Conservation (phyloP, 1,284 basidiomycete genomes). For the Porogramme epimiltina region DNA sequence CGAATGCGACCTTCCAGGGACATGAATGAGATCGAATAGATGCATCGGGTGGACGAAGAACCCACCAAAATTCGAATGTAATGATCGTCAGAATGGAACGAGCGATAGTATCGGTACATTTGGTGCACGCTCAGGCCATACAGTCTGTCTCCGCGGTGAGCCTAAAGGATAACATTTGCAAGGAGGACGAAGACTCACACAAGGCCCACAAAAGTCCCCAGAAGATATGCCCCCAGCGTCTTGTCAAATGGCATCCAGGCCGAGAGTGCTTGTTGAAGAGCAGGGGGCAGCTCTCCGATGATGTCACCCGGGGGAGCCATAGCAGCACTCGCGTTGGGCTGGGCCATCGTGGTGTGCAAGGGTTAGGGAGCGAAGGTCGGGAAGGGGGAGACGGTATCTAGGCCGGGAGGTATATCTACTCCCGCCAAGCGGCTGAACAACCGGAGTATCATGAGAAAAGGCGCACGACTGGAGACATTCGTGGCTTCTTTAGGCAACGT, state of each 20-base stretch:
- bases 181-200: neutral
- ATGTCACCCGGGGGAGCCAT: no score
- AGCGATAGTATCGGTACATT: conserved; percentile 4
- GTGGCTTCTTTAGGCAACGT: no score
- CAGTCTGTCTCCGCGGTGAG: neutral
- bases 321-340: no score
- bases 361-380: no score
- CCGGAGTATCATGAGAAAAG: no score
- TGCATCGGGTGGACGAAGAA: neutral
- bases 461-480: no score
- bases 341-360: no score
- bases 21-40: neutral
- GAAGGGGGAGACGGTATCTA: no score
- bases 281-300: neutral
- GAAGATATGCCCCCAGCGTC: conserved; percentile 5
- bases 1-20: neutral
- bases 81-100: neutral
- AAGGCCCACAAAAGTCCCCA: conserved; percentile 4
- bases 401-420: no score
- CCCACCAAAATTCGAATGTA: conserved; percentile 7
- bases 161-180: no score
- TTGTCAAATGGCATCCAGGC: conserved; percentile 5
- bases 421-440: no score
- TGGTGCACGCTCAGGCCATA: conserved; percentile 10
- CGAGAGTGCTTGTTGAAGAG: neutral